A percentile compares a stretch with the other conserved stretches of the same genome.
These are phyloP conservation scores for Monosporascus sp. DNA, from an alignment of 2,329 filamentous ascomycete genomes.

Conservation along the genomic window DNA sequence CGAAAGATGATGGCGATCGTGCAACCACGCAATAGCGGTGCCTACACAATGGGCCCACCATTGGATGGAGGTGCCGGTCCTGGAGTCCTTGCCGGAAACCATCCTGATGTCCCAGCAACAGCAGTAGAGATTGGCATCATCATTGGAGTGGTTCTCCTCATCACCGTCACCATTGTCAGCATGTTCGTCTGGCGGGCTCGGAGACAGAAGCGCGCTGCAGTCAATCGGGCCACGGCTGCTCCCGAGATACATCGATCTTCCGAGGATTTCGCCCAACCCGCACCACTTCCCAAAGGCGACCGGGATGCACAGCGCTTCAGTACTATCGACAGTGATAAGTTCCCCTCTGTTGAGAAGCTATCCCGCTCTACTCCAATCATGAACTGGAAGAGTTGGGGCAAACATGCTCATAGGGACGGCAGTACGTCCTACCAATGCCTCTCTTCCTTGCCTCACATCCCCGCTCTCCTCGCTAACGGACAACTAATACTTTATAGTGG, in stretches of 20 bases:
- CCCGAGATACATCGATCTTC: neutral
- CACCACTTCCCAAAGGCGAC: neutral
- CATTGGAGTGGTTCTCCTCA: neutral
- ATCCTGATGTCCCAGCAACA: neutral
- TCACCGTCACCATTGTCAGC: neutral
- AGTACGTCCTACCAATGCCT: neutral
- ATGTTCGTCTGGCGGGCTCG: constrained; percentile 2
- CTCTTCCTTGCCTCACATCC: neutral
- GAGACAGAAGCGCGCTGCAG: neutral
- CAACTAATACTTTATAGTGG: neutral
- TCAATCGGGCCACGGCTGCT: neutral
- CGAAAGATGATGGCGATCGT: neutral
- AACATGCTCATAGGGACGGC: neutral
- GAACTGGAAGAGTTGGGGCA: neutral
- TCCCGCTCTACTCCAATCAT: neutral
- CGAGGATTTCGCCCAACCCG: neutral
- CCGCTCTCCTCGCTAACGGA: neutral
- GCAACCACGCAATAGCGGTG: neutral
- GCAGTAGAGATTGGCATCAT: constrained; percentile 1
- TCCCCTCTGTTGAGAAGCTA: neutral
- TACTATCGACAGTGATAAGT: neutral
- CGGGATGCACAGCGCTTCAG: neutral
- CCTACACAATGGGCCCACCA: neutral
- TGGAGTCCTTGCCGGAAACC: constrained; percentile 1
- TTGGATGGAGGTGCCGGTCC: constrained; percentile 1